phyloP scores from a whole-genome alignment of 345 rosid genomes.

The Syzygium grande region DNA sequence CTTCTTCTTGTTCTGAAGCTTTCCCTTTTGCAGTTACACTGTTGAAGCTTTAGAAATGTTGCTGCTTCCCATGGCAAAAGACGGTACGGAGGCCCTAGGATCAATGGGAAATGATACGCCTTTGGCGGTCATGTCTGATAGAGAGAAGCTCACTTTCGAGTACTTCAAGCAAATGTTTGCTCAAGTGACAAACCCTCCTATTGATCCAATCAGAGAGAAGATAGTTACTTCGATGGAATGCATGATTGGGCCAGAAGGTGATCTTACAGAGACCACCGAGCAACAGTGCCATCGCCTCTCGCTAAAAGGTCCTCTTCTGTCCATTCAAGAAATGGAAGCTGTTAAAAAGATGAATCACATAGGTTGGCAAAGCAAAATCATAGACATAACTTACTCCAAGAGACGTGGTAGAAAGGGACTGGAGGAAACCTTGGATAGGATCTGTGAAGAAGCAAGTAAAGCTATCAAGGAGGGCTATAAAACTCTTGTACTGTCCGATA shows the following conservation, averaged over 20 bases:
- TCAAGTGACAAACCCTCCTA: constrained; percentile 99
- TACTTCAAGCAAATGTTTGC: constrained; percentile 99
- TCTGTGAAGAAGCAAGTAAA: constrained; percentile 77
- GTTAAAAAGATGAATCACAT: constrained; percentile 82
- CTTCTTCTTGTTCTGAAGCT: not conserved
- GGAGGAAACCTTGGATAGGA: constrained; percentile 81
- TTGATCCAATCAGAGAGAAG: constrained; percentile 98
- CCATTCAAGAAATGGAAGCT: constrained; percentile 76
- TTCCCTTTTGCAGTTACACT: constrained; percentile 59
- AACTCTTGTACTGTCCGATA: constrained; percentile 82
- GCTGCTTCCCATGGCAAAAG: constrained; percentile 98
- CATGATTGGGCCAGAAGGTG: constrained; percentile 99
- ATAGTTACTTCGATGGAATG: constrained; percentile 99
- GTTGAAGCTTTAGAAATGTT: constrained; percentile 97
- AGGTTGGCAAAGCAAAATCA: constrained; percentile 86
- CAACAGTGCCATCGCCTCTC: constrained; percentile 98
- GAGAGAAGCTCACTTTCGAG: constrained; percentile 87
- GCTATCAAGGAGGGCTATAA: constrained; percentile 88
- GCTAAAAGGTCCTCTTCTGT: constrained; percentile 75
- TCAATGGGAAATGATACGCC: constrained; percentile 99
- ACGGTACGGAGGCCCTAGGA: constrained; percentile 95
- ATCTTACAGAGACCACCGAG: constrained; percentile 94
- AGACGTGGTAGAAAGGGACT: constrained; percentile 77
- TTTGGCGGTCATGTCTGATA: constrained; percentile 89
- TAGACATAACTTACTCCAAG: constrained; percentile 86